These are phyloP conservation scores for Camelina sativa DNA, from an alignment of 345 rosid genomes.

Conservation along the genomic window DNA sequence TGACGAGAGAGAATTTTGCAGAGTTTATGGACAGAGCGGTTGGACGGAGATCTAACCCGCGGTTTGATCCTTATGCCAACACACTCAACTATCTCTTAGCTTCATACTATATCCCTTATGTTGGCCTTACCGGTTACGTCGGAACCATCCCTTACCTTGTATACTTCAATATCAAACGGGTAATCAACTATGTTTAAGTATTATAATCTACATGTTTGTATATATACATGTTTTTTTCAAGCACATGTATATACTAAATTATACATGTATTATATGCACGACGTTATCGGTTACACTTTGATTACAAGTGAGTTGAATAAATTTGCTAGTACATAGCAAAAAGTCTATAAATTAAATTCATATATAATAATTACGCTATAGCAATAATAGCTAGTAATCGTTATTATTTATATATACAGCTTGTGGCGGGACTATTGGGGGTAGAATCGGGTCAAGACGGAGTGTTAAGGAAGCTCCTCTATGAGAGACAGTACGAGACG, in stretches of 20 bases:
- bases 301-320: not conserved
- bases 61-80: slow-evolving; percentile 63
- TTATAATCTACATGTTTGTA: too few species aligned
- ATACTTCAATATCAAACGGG: slow-evolving; percentile 46
- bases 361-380: not conserved
- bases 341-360: too few species aligned
- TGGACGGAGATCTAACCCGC: slow-evolving; percentile 58
- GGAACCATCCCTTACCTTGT: slow-evolving; percentile 62
- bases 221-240: too few species aligned
- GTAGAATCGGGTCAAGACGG: slow-evolving; percentile 80
- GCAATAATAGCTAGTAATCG: not conserved
- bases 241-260: too few species aligned
- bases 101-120: slow-evolving; percentile 63
- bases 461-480: slow-evolving; percentile 57
- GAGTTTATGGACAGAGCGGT: slow-evolving; percentile 54
- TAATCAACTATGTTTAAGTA: slow-evolving; percentile 28
- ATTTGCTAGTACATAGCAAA: not conserved
- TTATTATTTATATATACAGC: slow-evolving; percentile 41
- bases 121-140: slow-evolving; percentile 72
- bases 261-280: too few species aligned
- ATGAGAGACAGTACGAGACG: slow-evolving; percentile 48
- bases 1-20: slow-evolving; percentile 53
- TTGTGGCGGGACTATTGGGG: slow-evolving; percentile 61
- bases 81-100: slow-evolving; percentile 64
- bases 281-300: not conserved